Evolutionary conservation across 495 filamentous ascomycete genomes (phyloP), one percentile per base, ranked within the genome.

Genomic region (Aspergillus biplanus): DNA sequence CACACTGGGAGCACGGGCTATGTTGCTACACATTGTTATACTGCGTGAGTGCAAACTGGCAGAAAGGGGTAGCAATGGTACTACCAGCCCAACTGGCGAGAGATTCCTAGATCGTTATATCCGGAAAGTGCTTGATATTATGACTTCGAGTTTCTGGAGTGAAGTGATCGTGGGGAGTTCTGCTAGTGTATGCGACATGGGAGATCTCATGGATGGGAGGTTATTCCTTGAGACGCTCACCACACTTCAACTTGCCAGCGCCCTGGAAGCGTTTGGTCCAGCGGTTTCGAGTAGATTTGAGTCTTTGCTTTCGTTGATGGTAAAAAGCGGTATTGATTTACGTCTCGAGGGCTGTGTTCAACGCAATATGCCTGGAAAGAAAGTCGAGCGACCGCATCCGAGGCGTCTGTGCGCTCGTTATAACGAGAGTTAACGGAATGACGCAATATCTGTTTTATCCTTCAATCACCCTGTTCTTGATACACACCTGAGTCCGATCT

Each of bases 201-300:
- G 75, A 21, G 89, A 92, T 67, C 69, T 87, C 9, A 58, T 91
- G n/a, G 89, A 92, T 67, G 89, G 89, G 16, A 78, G 85, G 47
- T 65, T 91, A 2, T 83, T 89, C 58, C 63, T 70, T 68, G 72
- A 42, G 56, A 67, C 63, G 15, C 63, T 35, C 15, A 33, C 16
- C 2, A 53, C 53, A 13, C 18, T 62, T 8, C 6, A 16, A 8
- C 6, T 34, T 9, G 1, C 48, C 13, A 32, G 47, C 11, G 5
- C 7, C 4, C 15, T 15, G 16, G 5, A 3, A 15, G 7, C 9
- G 7, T 52, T 63, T 8, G 46, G 44, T 27, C 13, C 16, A 1
- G 32, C 42, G 0, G 27, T 52, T 15, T 11, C 39, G 16, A 18
- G 50, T 7, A 57, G 15, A 32, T 44, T 52, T 34, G 44, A 64